Percentiles rank a stretch among this genome's conserved stretches.
phyloP scores from a whole-genome alignment of 129 eudicot species.

The Scalesia atractyloides region DNA sequence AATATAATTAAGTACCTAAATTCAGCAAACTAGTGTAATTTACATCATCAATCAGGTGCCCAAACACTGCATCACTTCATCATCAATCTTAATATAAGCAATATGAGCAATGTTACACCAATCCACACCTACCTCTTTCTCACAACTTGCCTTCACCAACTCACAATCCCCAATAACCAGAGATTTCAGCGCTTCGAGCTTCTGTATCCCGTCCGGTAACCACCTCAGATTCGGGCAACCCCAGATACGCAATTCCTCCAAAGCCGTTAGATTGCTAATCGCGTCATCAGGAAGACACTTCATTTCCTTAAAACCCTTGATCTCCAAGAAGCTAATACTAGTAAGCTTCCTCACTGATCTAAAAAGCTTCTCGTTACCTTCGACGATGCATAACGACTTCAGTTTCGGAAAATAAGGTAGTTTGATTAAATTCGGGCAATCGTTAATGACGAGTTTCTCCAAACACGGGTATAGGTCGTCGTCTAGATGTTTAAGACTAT shows the following conservation, averaged over 20 bases:
- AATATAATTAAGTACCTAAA: slow-evolving; percentile 18
- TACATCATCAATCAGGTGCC: slow-evolving; percentile 10
- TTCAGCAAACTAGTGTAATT: neutral
- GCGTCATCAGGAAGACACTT: slow-evolving; percentile 28
- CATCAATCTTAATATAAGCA: slow-evolving; percentile 34
- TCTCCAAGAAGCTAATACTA: slow-evolving; percentile 22
- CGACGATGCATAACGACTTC: slow-evolving; percentile 22
- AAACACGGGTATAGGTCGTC: slow-evolving; percentile 32
- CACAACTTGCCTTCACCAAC: slow-evolving; percentile 34
- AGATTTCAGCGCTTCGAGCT: slow-evolving; percentile 27
- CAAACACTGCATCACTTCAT: slow-evolving; percentile 28
- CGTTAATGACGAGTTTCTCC: slow-evolving; percentile 19
- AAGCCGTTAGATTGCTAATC: slow-evolving; percentile 22
- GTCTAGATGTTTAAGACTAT: slow-evolving; percentile 28
- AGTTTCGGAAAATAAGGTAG: slow-evolving; percentile 25
- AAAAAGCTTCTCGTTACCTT: slow-evolving; percentile 35
- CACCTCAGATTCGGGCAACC: slow-evolving; percentile 35
- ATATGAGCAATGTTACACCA: slow-evolving; percentile 38
- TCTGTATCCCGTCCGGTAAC: slow-evolving; percentile 31
- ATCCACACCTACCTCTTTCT: slow-evolving; percentile 39
- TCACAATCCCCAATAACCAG: slow-evolving; percentile 38
- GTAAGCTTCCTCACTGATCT: slow-evolving; percentile 27
- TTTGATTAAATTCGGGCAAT: slow-evolving; percentile 27
- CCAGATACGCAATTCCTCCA: slow-evolving; percentile 31
- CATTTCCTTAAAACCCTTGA: slow-evolving; percentile 31